phyloP scores from a whole-genome alignment of 2,329 filamentous ascomycete genomes.

The Trichoderma sp. region DNA sequence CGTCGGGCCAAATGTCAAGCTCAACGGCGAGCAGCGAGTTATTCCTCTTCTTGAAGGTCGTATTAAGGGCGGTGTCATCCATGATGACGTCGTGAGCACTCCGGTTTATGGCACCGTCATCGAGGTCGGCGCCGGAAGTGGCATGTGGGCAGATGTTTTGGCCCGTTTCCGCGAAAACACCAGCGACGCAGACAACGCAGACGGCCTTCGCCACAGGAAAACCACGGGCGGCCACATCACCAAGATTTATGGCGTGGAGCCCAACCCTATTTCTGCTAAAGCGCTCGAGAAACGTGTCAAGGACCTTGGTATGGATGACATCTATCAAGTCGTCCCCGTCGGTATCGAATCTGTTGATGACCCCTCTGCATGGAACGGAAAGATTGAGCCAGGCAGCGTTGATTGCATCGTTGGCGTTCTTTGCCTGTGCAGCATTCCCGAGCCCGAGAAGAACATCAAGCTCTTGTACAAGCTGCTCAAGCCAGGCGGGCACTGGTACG shows the following conservation, averaged over 20 bases:
- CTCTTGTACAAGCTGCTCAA: slow-evolving; percentile 57
- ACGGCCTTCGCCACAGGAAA: slow-evolving; percentile 18
- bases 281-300: slow-evolving; percentile 46
- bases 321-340: slow-evolving; percentile 61
- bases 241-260: slow-evolving; percentile 62
- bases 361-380: slow-evolving; percentile 41
- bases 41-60: slow-evolving; percentile 9
- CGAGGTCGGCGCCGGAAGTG: slow-evolving; percentile 61
- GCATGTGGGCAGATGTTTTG: slow-evolving; percentile 59
- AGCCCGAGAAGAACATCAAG: slow-evolving; percentile 53
- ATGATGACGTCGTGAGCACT: slow-evolving; percentile 33
- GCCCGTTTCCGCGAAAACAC: slow-evolving; percentile 27
- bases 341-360: slow-evolving; percentile 58
- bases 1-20: slow-evolving; percentile 50
- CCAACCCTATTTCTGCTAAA: slow-evolving; percentile 53
- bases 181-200: slow-evolving; percentile 18
- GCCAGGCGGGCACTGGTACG: slow-evolving; percentile 60
- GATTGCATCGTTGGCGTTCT: slow-evolving; percentile 60
- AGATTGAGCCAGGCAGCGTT: slow-evolving; percentile 49
- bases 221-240: slow-evolving; percentile 31
- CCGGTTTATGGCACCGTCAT: slow-evolving; percentile 52
- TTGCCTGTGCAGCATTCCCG: slow-evolving; percentile 62
- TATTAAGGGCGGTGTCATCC: slow-evolving; percentile 22
- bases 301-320: slow-evolving; percentile 51
- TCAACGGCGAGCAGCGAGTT: slow-evolving; percentile 42